Conservation (phyloP, 495 filamentous ascomycete genomes). For the Mytilinidion resinicola region DNA sequence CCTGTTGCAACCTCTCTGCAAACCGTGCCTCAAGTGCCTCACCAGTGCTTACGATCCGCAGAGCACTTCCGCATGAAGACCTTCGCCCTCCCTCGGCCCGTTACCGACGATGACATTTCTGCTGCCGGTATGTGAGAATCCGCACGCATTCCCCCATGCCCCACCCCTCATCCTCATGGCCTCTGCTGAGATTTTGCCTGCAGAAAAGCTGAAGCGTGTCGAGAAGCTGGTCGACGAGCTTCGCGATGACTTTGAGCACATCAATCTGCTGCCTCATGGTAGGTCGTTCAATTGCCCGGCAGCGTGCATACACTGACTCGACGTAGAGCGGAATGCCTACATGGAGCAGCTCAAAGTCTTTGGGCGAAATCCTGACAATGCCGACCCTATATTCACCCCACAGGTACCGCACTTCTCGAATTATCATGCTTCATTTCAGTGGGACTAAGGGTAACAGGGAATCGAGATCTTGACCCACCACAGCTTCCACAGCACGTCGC, state of each 20-base stretch:
- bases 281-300: background rate
- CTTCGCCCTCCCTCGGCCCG: conserved; percentile 1
- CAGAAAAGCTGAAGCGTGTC: background rate
- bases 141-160: background rate
- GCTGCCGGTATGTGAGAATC: background rate
- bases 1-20: no score
- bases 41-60: background rate
- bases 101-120: conserved; percentile 4
- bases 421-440: background rate
- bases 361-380: conserved; percentile 62
- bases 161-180: background rate
- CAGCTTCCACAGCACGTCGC: conserved; percentile 58
- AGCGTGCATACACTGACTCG: background rate
- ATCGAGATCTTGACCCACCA: conserved; percentile 63
- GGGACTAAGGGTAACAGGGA: conserved; percentile 46
- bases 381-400: conserved; percentile 72
- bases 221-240: background rate
- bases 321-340: conserved; percentile 22
- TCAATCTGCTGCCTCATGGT: background rate
- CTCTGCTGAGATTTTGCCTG: background rate
- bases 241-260: background rate
- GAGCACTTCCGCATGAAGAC: background rate
- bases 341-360: conserved; percentile 72
- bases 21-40: no score
- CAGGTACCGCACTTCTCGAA: conserved; percentile 43